phyloP scores from a whole-genome alignment of 148 eudicot species.

The Nyssa sinensis region DNA sequence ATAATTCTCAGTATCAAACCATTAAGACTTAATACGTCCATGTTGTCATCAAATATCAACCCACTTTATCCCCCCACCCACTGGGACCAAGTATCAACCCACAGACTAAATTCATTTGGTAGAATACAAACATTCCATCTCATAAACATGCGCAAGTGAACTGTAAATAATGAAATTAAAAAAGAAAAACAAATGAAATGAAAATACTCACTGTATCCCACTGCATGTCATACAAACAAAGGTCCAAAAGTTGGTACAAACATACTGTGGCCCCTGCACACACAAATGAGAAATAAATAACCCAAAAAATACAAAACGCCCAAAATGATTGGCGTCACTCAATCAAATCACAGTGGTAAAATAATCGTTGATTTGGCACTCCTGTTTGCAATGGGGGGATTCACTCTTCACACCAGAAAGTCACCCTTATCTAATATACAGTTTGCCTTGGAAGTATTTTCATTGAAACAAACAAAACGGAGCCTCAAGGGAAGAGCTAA shows the following conservation, averaged over 20 bases:
- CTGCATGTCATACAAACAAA: slow-evolving; percentile 83
- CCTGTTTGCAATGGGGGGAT: too few species aligned
- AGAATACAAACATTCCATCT: background rate
- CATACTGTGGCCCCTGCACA: slow-evolving; percentile 94
- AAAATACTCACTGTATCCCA: slow-evolving; percentile 85
- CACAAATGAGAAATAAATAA: background rate
- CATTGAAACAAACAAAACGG: background rate
- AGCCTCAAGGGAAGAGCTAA: background rate
- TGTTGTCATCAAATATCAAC: background rate
- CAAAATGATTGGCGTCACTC: too few species aligned
- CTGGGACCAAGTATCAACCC: background rate
- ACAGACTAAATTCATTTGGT: background rate
- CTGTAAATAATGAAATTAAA: background rate
- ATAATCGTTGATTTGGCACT: too few species aligned
- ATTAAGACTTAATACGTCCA: background rate
- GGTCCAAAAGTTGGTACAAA: slow-evolving; percentile 91
- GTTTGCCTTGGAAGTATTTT: background rate
- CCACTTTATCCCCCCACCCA: too few species aligned
- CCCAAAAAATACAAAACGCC: background rate
- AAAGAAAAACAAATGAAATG: background rate
- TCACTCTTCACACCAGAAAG: background rate
- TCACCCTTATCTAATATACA: background rate
- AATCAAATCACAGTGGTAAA: too few species aligned
- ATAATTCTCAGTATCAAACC: background rate
- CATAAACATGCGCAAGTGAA: background rate